Base-by-base conservation (phyloP, 345 rosid genomes). In the Gossypium anomalum region DNA sequence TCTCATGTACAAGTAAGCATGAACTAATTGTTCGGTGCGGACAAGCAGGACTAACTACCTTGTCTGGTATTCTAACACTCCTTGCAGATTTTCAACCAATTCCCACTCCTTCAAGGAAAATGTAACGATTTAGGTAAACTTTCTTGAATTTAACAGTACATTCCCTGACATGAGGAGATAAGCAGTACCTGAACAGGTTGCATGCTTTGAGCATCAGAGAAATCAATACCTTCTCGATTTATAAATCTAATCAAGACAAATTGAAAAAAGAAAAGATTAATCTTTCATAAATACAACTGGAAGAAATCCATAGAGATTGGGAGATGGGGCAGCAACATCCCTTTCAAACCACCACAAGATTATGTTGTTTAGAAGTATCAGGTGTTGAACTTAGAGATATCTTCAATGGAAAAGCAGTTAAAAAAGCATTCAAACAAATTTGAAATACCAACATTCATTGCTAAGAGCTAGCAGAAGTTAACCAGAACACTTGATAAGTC, bases 171-270 rank as follows among this genome's bases (percentile, higher is more conserved):
- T 43, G 29, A 52, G 62, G 57, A 44, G 4, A 23, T 25, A 60
- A 81, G 78, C 43, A 62, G 34, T 83, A 95, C 98, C 99, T 93
- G 99, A 74, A 90, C 80, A 25, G 99, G 91, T 83, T 93, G 96
- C 94, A 87, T 95, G 77, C 84, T 85, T 85, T 93, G 96, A 71
- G 88, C 97, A 85, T 95, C 99, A 2, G 96, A 93, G 91, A 95
- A 95, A 86, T 95, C 99, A 74, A 93, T 89, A 51, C 93, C 98
- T 41, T 89, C 98, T 38, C 97, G 89, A 81, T 95, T 95, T 80
- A 87, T 83, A 79, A 95, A 95, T 87, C 99, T 93, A 77, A 65
- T 59, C 72, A 76, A 78, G 16, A 78, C 49, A 20, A 29, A 41
- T 22, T 16, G 47, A 5, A 48, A 34, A 77, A 66, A 13, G 3